Percentiles rank a stretch among this genome's conserved stretches.
phyloP scores from a whole-genome alignment of 305 asterid genomes.

The Solanum hybrid region DNA sequence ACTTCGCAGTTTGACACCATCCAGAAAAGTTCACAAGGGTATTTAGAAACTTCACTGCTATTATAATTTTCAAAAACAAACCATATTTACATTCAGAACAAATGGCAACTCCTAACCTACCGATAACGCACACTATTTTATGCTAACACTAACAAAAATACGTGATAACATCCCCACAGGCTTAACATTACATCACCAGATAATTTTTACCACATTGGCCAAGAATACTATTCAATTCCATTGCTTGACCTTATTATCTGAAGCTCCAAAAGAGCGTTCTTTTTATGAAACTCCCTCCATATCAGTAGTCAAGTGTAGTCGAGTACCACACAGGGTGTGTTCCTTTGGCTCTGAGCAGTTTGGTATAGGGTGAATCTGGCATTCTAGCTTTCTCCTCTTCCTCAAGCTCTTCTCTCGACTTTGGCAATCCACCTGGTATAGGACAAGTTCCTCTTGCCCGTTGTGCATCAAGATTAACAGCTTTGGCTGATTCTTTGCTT shows the following conservation, averaged over 20 bases:
- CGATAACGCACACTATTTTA: not conserved
- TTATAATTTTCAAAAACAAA: not conserved
- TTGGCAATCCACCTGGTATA: constrained; percentile 81
- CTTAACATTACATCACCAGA: not conserved
- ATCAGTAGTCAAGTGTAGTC: constrained; percentile 42
- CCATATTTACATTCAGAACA: not conserved
- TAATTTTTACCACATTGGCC: not conserved
- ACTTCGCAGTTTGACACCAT: not conserved
- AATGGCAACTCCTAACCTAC: not conserved
- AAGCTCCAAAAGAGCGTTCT: not conserved
- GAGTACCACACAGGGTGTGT: constrained; percentile 62
- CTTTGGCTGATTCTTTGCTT: constrained; percentile 10
- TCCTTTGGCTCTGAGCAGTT: constrained; percentile 69
- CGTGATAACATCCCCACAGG: not conserved
- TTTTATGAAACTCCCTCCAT: not conserved
- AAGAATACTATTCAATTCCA: not conserved
- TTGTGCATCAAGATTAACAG: not conserved
- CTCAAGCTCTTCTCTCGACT: constrained; percentile 58
- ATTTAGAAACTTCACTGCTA: not conserved
- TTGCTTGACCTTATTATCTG: not conserved
- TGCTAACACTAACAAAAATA: not conserved
- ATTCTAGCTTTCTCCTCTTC: constrained; percentile 70
- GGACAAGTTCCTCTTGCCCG: constrained; percentile 26
- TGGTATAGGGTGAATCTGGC: constrained; percentile 85
- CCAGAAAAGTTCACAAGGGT: not conserved